Percentiles rank a stretch among this genome's conserved stretches.
These are phyloP conservation scores for Venturia carpophila DNA, from an alignment of 2,329 filamentous ascomycete species.

Conservation along the genomic window DNA sequence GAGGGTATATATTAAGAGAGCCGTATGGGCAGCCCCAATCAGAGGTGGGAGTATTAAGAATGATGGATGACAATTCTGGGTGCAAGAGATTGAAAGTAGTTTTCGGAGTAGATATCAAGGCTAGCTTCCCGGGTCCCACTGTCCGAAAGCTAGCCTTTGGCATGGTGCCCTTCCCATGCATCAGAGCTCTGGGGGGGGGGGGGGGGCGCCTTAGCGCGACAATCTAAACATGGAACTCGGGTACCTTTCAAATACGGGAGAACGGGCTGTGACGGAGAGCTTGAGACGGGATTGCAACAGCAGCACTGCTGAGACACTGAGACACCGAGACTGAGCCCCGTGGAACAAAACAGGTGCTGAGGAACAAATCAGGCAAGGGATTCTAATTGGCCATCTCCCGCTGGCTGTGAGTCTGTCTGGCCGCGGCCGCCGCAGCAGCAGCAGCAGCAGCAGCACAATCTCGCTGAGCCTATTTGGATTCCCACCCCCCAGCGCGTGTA, in stretches of 20 bases:
- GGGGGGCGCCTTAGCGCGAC: neutral
- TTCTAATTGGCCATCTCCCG: no score
- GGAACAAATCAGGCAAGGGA: neutral
- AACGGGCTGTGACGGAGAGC: neutral
- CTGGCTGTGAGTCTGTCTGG: no score
- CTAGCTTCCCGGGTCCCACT: slow-evolving; percentile 10
- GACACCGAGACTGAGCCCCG: neutral
- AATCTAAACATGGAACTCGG: slow-evolving; percentile 13
- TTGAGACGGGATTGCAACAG: slow-evolving; percentile 12
- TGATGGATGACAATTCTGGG: slow-evolving; percentile 7
- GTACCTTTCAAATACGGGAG: slow-evolving; percentile 9
- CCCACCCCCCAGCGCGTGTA: no score
- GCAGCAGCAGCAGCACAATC: no score
- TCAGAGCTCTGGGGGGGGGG: neutral
- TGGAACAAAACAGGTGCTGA: neutral
- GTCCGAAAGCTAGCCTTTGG: slow-evolving; percentile 4
- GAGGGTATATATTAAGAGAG: slow-evolving; percentile 8
- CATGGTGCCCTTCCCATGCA: neutral
- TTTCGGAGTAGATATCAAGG: slow-evolving; percentile 13
- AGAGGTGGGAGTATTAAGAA: neutral
- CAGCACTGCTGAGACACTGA: neutral
- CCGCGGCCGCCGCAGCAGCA: no score
- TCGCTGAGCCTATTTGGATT: no score
- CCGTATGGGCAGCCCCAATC: neutral
- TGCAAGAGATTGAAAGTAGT: slow-evolving; percentile 10